These are phyloP conservation scores for Dendrocalamus latiflorus DNA, from an alignment of 202 grass and related monocot species.

Conservation along the genomic window DNA sequence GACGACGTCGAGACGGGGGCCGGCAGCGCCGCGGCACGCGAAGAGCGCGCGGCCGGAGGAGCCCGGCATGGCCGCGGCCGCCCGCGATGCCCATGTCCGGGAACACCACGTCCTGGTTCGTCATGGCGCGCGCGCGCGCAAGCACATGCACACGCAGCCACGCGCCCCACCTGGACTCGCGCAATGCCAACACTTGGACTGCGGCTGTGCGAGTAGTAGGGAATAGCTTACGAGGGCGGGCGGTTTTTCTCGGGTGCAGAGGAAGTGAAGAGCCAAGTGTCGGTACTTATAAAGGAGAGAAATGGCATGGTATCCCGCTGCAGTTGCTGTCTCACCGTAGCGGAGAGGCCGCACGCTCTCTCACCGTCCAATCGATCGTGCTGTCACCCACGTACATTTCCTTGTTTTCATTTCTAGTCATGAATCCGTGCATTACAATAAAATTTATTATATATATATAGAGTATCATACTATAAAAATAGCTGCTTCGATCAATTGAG, in stretches of 20 bases:
- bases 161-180: slow-evolving; percentile 3
- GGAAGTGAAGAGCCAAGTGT: neutral
- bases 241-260: slow-evolving; percentile 23
- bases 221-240: neutral
- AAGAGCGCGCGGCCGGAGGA: slow-evolving; percentile 22
- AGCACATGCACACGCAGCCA: neutral
- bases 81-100: slow-evolving; percentile 43
- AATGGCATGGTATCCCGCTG: neutral
- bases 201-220: neutral
- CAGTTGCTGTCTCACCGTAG: neutral
- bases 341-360: neutral
- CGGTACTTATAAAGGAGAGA: slow-evolving; percentile 6
- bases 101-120: slow-evolving; percentile 53
- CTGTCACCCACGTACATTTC: neutral
- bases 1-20: slow-evolving; percentile 1
- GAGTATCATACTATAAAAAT: no score
- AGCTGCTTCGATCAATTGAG: rapidly evolving
- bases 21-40: slow-evolving; percentile 17
- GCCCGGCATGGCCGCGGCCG: slow-evolving; percentile 13
- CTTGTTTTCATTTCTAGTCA: neutral
- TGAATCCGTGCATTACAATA: no score
- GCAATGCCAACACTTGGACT: slow-evolving; percentile 1
- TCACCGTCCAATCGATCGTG: neutral
- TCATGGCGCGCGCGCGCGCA: slow-evolving; percentile 27
- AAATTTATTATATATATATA: no score